Conservation (phyloP, 208 protist genomes). For the Acanthamoeba culbertsoni region DNA sequence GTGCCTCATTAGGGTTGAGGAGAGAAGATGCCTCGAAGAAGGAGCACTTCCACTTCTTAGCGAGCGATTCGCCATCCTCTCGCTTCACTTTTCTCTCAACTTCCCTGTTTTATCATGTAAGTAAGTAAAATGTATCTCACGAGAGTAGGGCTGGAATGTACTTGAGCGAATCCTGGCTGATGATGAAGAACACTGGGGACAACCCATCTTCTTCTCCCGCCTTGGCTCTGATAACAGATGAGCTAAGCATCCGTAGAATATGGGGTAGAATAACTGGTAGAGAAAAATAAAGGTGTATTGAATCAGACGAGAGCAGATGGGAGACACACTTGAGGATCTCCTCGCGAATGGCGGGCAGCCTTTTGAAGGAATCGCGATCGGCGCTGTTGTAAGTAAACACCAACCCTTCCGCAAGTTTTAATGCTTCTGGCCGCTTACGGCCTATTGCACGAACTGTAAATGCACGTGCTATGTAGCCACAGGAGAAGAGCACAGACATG, state of each 20-base stretch:
- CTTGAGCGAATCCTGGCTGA: background rate
- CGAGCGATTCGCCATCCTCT: background rate
- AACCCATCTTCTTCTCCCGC: background rate
- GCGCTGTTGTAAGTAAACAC: background rate
- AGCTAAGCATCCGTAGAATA: too few species aligned
- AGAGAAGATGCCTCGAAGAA: background rate
- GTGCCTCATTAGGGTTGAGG: background rate
- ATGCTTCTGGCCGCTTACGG: background rate
- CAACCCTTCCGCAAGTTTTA: background rate
- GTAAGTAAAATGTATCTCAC: background rate
- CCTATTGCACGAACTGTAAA: background rate
- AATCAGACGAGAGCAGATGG: background rate
- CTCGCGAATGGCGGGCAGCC: background rate
- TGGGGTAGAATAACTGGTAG: background rate
- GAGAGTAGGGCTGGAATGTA: background rate
- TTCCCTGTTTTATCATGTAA: too few species aligned
- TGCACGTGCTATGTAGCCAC: too few species aligned
- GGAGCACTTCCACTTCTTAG: slow-evolving; percentile 28
- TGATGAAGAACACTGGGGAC: background rate
- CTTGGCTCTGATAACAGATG: too few species aligned
- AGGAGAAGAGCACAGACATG: too few species aligned
- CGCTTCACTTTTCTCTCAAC: background rate
- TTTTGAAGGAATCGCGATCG: background rate
- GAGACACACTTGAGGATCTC: background rate
- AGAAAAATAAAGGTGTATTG: too few species aligned